Conservation (phyloP, 1,139 yeast species). For the Magnusiomyces paraingens region DNA sequence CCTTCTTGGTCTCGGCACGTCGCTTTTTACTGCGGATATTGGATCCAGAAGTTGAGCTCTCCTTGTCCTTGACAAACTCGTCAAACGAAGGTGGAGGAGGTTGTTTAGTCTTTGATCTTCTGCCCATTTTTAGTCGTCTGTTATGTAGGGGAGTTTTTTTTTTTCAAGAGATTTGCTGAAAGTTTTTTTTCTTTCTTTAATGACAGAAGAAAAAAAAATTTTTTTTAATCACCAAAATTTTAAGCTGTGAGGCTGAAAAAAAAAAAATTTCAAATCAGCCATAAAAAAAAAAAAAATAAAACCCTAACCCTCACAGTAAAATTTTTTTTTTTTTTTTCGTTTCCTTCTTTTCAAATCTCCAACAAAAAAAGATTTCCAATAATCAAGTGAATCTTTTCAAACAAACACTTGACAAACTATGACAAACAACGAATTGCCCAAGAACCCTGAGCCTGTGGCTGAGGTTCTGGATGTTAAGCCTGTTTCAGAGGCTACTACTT, state of each 20-base stretch:
- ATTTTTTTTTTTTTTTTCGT: slow-evolving; percentile 5
- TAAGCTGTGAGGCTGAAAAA: too few relatives aligned
- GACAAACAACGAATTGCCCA: not conserved
- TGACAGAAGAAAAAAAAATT: not conserved
- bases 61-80: slow-evolving; percentile 62
- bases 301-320: not conserved
- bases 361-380: not conserved
- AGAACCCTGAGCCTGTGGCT: too few relatives aligned
- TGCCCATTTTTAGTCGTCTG: slow-evolving; percentile 53
- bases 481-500: not conserved
- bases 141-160: not conserved
- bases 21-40: slow-evolving; percentile 26
- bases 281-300: not conserved
- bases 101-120: slow-evolving; percentile 87
- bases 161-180: not conserved
- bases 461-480: not conserved
- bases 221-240: not conserved
- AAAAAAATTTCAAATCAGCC: not conserved
- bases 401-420: not conserved
- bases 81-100: slow-evolving; percentile 83
- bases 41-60: slow-evolving; percentile 28
- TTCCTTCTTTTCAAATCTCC: not conserved
- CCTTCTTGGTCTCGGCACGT: slow-evolving; percentile 24
- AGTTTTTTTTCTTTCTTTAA: not conserved
- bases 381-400: not conserved